Evolutionary conservation across 1,284 basidiomycete genomes (phyloP).

Genomic region (Pseudozyma pruni): DNA sequence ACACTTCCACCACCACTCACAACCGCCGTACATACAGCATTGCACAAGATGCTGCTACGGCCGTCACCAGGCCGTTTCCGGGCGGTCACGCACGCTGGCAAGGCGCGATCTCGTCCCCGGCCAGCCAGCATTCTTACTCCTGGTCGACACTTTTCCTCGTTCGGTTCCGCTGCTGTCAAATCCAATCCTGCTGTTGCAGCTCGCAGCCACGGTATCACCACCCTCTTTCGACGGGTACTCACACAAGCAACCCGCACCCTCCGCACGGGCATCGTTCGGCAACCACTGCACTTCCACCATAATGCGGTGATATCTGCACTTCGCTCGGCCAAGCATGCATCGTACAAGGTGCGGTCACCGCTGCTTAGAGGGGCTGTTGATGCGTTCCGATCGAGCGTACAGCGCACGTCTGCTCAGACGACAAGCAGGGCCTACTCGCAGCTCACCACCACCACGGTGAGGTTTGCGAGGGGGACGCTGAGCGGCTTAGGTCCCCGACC

Average conservation of each 20-base stretch:
- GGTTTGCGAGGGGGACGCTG: conserved; percentile 19
- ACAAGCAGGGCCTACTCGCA: conserved; percentile 7
- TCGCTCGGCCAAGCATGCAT: background rate
- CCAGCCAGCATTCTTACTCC: conserved; percentile 2
- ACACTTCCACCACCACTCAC: conserved; percentile 2
- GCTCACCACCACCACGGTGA: conserved; percentile 7
- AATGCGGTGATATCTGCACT: background rate
- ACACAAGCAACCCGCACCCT: background rate
- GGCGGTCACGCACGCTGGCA: conserved; percentile 7
- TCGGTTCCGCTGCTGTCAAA: background rate
- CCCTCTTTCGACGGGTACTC: background rate
- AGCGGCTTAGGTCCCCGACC: conserved; percentile 25
- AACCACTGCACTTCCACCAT: background rate
- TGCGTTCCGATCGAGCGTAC: conserved; percentile 8
- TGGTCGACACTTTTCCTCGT: background rate
- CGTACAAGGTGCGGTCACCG: conserved; percentile 6
- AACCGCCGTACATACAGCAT: background rate
- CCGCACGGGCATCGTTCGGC: background rate
- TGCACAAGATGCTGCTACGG: conserved; percentile 10
- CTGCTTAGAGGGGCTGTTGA: conserved; percentile 16
- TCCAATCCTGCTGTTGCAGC: background rate
- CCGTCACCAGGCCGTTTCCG: conserved; percentile 21
- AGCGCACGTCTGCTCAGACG: background rate
- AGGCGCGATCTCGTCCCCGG: conserved; percentile 7
- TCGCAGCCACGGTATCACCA: background rate